Evolutionary conservation across 73 alveolate species (phyloP), one percentile per base, ranked within the genome.

Genomic region (Tetrahymena elliotti): DNA sequence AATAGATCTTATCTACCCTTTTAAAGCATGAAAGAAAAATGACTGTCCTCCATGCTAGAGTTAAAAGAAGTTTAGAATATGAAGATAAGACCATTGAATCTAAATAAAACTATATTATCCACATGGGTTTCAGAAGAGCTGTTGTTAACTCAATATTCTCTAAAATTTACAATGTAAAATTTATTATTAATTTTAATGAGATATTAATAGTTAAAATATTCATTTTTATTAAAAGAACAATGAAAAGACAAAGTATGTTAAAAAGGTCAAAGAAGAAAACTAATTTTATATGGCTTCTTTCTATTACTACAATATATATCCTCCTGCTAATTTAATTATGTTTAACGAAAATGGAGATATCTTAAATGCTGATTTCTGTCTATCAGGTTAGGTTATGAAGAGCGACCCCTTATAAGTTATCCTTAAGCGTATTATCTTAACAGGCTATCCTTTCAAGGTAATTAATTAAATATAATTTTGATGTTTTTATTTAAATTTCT

Each of bases 371-470:
- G 96, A 96, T 24, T 94, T 98, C 33, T 96, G 98, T 38, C 99
- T 99, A 33, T 95, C 96, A 33, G 99, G 99, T 24, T 93, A 94
- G 37, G 97, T 98, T 1, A 93, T 96, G 37, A 98, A 97, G 54
- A 96, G 99, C n/a, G 99, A 99, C 94, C 99, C 99, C 34, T 97
- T 97, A 94, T 97, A 98, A 97, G 96, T 99, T 82, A 97, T 99
- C 88, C 94, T 99, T 84, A 99, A 99, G 98, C 96, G 99, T 94
- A 99, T 99, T 35, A 97, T 99, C 47, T 97, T 99, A 92, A 99
- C 99, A 68, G 99, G 99, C 38, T 99, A 99, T 97, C 99, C 99
- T 9, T 97, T 99, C n/a, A 98, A 98, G 96, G 98, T 99, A 24
- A 94, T 27, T 27, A 6, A 68, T n/a, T n/a, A 16, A 27, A 22